A percentile compares a stretch with the other conserved stretches of the same genome.
phyloP scores from a whole-genome alignment of 305 asterid species.

The Caryopteris hybrid region DNA sequence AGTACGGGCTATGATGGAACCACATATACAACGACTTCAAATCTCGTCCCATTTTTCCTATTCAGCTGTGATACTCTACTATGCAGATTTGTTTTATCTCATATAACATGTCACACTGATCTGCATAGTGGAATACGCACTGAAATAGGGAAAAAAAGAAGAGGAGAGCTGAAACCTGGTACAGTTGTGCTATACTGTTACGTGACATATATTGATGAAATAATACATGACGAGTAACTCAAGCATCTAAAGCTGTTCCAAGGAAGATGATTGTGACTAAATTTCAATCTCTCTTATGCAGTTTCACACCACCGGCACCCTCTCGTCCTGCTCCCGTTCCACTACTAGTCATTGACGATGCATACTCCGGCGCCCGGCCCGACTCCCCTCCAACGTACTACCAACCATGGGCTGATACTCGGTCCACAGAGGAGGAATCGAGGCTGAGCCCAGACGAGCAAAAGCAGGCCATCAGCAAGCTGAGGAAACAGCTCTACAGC shows the following conservation, averaged over 20 bases:
- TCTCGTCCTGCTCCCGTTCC: conserved; percentile 19
- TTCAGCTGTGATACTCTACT: neutral
- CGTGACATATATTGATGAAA: too few relatives aligned
- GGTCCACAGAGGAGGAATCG: conserved; percentile 27
- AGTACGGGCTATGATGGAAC: too few relatives aligned
- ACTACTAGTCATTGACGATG: conserved; percentile 19
- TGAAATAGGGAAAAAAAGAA: too few relatives aligned
- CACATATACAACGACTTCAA: neutral
- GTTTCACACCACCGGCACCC: conserved; percentile 27
- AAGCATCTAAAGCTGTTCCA: too few relatives aligned
- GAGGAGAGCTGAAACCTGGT: too few relatives aligned
- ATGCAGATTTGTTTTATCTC: too few relatives aligned
- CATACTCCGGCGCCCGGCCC: conserved; percentile 4
- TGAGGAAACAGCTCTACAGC: conserved; percentile 67
- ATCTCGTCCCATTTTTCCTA: neutral
- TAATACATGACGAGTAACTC: too few relatives aligned
- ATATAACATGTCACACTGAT: too few relatives aligned
- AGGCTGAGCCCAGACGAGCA: conserved; percentile 54
- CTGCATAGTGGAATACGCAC: too few relatives aligned
- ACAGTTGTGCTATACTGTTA: too few relatives aligned
- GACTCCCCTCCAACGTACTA: conserved; percentile 24
- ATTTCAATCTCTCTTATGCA: conserved; percentile 14
- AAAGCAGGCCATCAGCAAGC: conserved; percentile 40
- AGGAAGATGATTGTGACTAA: neutral
- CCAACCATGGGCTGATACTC: conserved; percentile 18